phyloP scores from a whole-genome alignment of 2,329 filamentous ascomycete genomes.

The Cladosporium sp. region DNA sequence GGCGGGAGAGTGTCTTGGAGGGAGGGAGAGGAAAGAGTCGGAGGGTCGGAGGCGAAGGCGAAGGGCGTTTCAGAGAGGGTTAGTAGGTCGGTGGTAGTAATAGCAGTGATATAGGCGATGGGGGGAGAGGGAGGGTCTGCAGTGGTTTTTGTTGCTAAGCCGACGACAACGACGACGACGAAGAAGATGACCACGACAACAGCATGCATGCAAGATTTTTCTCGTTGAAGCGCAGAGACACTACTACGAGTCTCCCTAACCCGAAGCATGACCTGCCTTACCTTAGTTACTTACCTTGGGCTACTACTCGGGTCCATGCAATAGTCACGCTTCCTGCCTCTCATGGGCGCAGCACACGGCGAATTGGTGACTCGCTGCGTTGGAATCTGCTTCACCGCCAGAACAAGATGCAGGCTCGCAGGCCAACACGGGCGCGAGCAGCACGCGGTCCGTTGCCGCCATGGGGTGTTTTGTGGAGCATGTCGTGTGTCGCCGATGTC shows the following conservation, averaged over 20 bases:
- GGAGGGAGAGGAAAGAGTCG: no score
- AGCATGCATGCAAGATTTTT: constrained; percentile 10
- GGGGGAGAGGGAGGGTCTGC: not conserved
- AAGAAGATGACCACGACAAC: not conserved
- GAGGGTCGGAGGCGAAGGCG: no score
- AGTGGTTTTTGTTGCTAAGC: constrained; percentile 5
- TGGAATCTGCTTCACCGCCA: constrained; percentile 8
- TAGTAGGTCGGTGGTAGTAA: no score
- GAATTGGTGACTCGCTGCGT: not conserved
- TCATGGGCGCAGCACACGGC: no score
- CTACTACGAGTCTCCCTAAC: constrained; percentile 1
- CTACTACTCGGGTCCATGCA: no score
- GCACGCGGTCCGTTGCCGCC: constrained; percentile 6
- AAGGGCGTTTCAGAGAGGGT: no score
- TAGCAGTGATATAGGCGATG: not conserved
- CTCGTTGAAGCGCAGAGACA: not conserved
- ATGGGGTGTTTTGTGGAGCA: constrained; percentile 8
- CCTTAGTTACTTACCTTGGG: no score
- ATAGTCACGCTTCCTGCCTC: no score
- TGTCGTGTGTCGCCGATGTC: not conserved
- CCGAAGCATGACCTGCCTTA: constrained; percentile 8
- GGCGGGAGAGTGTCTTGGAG: not conserved
- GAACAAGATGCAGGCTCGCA: not conserved
- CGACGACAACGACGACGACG: constrained; percentile 1
- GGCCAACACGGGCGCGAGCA: not conserved